These are phyloP conservation scores for Pulveroboletus sp. DNA, from an alignment of 768 basidiomycete species.

Conservation along the genomic window DNA sequence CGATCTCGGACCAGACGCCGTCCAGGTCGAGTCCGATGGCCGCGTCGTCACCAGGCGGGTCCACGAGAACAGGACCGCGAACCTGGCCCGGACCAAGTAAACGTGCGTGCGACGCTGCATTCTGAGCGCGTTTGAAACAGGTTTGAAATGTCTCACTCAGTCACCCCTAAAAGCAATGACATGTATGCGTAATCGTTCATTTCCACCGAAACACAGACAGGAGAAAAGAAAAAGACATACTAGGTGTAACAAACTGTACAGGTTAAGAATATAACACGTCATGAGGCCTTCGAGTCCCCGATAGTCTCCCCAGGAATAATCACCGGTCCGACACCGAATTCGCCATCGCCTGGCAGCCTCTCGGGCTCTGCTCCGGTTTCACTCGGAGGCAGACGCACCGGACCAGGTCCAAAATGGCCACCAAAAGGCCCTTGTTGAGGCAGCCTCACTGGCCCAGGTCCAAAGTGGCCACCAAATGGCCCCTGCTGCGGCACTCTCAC, in stretches of 20 bases:
- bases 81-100: constrained; percentile 9
- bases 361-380: constrained; percentile 24
- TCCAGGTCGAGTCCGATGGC: constrained; percentile 23
- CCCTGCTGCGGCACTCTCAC: constrained; percentile 9
- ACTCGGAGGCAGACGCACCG: constrained; percentile 15
- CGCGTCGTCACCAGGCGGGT: constrained; percentile 19
- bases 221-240: background rate
- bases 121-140: background rate
- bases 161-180: background rate
- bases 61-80: background rate
- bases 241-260: background rate
- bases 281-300: constrained; percentile 11
- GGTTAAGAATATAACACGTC: constrained; percentile 1
- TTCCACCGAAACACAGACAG: background rate
- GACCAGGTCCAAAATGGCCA: constrained; percentile 13
- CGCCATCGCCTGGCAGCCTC: constrained; percentile 24
- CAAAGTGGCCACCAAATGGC: constrained; percentile 12
- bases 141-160: constrained; percentile 11
- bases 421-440: constrained; percentile 9
- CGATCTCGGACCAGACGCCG: constrained; percentile 27
- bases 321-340: constrained; percentile 27
- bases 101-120: constrained; percentile 9
- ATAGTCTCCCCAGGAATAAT: constrained; percentile 27
- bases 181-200: background rate
- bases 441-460: constrained; percentile 21